Percentiles rank a stretch among this genome's conserved stretches.
phyloP scores from a whole-genome alignment of 2,329 filamentous ascomycete genomes.

The Mycosphaerella arachidis region DNA sequence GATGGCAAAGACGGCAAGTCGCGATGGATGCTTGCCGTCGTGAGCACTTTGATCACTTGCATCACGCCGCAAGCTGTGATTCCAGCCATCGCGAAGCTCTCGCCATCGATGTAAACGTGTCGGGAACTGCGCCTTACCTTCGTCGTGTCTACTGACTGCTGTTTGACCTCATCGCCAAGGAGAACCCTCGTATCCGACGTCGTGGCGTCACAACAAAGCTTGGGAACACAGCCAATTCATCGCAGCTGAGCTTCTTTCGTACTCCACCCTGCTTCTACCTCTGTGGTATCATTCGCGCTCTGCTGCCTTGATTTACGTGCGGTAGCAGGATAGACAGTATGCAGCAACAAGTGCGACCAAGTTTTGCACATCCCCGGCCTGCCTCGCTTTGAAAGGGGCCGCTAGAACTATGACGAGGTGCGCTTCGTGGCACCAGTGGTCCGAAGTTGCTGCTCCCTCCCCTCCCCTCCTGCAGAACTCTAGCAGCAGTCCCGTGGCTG shows the following conservation, averaged over 20 bases:
- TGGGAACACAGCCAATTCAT: constrained; percentile 7
- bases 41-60: background rate
- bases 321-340: too few species aligned
- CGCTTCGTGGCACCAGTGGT: background rate
- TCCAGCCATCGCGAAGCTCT: background rate
- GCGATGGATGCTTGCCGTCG: background rate
- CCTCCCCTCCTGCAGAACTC: background rate
- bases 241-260: background rate
- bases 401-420: background rate
- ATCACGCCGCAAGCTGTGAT: background rate
- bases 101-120: background rate
- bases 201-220: constrained; percentile 9
- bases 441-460: background rate
- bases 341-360: background rate
- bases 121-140: background rate
- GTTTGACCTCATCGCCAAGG: background rate
- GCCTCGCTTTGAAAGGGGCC: background rate
- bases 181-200: background rate
- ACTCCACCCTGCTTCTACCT: background rate
- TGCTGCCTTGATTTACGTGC: background rate
- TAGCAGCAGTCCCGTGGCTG: background rate
- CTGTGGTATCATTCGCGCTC: background rate
- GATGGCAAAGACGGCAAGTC: background rate
- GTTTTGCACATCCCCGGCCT: background rate
- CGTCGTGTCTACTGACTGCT: background rate